Base-by-base conservation (phyloP, 768 basidiomycete genomes). In the Mycena rosella region DNA sequence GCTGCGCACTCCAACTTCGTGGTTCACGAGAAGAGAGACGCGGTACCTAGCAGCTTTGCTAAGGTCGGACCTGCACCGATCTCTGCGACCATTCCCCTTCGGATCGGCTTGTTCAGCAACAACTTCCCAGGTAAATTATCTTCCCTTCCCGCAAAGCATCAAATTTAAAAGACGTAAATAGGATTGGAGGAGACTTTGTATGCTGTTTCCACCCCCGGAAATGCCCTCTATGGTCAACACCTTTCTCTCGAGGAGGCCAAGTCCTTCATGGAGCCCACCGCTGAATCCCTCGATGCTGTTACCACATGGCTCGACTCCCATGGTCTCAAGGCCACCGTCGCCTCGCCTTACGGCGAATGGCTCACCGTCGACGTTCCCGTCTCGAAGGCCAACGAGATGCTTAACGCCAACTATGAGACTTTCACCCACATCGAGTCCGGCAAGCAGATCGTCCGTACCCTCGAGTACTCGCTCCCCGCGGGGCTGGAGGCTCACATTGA, bases 291-390 rank as follows among this genome's bases (percentile, higher is more conserved):
- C 8, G 69, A 73, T 36, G 68, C 74, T 1, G 69, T 71, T 30
- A 67, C 65, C 10, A 42, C 26, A 57, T 88, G 87, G 87, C 76
- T 87, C 9, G 78, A 77, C 1, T 78, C 78, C 0, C 77, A 86
- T 48, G 87, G 84, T 24, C 75, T 88, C 30, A 75, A 78, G 36
- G 72, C 77, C 59, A 65, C 81, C 8, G 60, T 74, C n/a, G 78
- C 80, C 13, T 84, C 87, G 22, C 79, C 82, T 3, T 84, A 86
- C 1, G 76, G 78, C 20, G 87, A 87, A 54, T 87, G 86, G 86
- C 74, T 87, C 15, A 80, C 76, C 13, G 75, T 86, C 42, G 74
- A 73, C 13, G 78, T 86, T 2, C 80, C 86, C 0, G 79, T 88
- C 34, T 36, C 74, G n/a, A 69, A 81, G 26, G 87, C 84, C 0